A percentile compares a stretch with the other conserved stretches of the same genome.
Evolutionary conservation across 768 basidiomycete species (phyloP).

Genomic region (Hygrocybe coccinea): DNA sequence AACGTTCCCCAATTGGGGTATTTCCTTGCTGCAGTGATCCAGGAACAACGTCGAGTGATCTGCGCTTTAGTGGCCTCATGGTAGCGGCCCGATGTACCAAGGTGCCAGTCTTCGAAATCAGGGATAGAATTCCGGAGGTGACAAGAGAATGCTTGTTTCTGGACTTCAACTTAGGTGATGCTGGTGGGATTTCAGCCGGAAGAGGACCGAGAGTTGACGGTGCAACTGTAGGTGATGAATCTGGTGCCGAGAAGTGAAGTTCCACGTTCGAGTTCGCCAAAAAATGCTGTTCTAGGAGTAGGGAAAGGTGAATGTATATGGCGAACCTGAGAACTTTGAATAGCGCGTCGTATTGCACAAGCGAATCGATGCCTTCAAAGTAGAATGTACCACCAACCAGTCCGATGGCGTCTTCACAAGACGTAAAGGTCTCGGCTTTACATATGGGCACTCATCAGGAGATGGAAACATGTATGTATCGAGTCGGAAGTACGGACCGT

Average conservation of each 20-base stretch:
- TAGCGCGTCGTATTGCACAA: conserved; percentile 40
- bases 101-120: conserved; percentile 33
- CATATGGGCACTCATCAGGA: not conserved
- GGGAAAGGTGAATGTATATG: conserved; percentile 51
- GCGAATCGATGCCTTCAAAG: conserved; percentile 43
- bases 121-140: conserved; percentile 38
- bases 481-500: conserved; percentile 35
- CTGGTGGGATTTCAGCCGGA: not conserved
- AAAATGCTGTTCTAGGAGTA: conserved; percentile 57
- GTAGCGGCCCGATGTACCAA: conserved; percentile 14
- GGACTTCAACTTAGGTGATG: conserved; percentile 9
- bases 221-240: conserved; percentile 29
- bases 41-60: conserved; percentile 39
- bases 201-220: conserved; percentile 21
- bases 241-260: conserved; percentile 21
- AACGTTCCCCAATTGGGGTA: conserved; percentile 27
- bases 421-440: not conserved
- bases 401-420: conserved; percentile 24
- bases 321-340: conserved; percentile 46
- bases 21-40: conserved; percentile 12
- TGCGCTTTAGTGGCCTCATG: conserved; percentile 26
- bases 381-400: conserved; percentile 62
- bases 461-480: not conserved
- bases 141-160: conserved; percentile 32
- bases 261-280: conserved; percentile 47